Evolutionary conservation across 1,284 basidiomycete genomes (phyloP).

Genomic region (Meripilus lineatus): DNA sequence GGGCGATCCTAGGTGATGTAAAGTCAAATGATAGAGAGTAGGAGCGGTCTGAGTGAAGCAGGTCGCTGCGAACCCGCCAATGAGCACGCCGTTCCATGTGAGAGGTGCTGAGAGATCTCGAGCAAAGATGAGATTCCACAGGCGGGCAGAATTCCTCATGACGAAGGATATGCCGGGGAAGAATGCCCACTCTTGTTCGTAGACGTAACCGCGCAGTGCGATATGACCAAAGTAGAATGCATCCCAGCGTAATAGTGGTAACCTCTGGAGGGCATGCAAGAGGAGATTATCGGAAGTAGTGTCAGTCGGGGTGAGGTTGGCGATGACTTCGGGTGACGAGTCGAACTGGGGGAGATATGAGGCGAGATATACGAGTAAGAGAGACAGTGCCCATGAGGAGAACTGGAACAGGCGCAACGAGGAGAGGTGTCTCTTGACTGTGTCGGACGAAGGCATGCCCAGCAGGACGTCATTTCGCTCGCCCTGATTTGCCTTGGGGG

Average conservation of each 20-base stretch:
- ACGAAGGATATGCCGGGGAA: constrained; percentile 66
- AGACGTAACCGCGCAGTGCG: constrained; percentile 60
- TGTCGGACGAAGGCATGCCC: too few species aligned
- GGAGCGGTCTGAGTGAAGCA: constrained; percentile 40
- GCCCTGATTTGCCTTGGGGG: too few species aligned
- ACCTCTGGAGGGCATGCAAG: constrained; percentile 13
- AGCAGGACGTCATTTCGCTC: too few species aligned
- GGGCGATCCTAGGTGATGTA: constrained; percentile 47
- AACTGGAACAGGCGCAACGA: constrained; percentile 18
- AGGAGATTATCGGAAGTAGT: constrained; percentile 9
- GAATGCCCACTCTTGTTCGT: constrained; percentile 89
- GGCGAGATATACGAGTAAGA: constrained; percentile 25
- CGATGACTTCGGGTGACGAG: constrained; percentile 36
- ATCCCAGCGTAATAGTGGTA: constrained; percentile 80
- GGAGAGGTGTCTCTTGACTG: constrained; percentile 6
- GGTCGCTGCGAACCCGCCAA: constrained; percentile 36
- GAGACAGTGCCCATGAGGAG: constrained; percentile 29
- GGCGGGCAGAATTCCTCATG: constrained; percentile 37
- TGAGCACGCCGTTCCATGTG: constrained; percentile 23
- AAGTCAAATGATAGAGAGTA: constrained; percentile 61
- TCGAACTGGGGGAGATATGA: constrained; percentile 38
- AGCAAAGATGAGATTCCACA: not conserved
- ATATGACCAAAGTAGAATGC: constrained; percentile 75
- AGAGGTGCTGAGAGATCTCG: constrained; percentile 2
- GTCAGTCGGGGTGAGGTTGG: constrained; percentile 19